Conservation (phyloP, 345 rosid species). For the Euphorbia pulcherrima region DNA sequence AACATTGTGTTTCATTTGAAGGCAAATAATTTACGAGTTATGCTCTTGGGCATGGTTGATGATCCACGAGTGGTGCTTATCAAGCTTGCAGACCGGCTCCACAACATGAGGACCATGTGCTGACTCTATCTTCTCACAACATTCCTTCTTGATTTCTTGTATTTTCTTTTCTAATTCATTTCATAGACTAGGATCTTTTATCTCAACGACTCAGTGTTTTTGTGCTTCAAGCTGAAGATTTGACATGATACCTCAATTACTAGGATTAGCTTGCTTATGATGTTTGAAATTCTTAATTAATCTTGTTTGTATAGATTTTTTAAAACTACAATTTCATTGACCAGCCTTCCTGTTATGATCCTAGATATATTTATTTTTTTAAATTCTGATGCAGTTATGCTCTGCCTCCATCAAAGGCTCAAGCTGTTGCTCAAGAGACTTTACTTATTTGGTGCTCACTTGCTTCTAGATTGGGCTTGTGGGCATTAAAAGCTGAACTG, state of each 20-base stretch:
- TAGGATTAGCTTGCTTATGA: not conserved
- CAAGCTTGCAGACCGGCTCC: conserved; percentile 82
- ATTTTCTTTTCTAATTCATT: not conserved
- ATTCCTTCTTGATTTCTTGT: not conserved
- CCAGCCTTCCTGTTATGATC: conserved; percentile 1
- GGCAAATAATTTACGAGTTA: conserved; percentile 60
- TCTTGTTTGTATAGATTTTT: not conserved
- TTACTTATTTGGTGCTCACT: conserved; percentile 70
- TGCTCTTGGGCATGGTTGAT: conserved; percentile 79
- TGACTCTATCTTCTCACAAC: conserved; percentile 12
- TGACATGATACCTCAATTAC: not conserved
- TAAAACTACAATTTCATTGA: conserved; percentile 7
- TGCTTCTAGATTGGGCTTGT: conserved; percentile 71
- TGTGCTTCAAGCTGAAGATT: not conserved
- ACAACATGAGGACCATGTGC: conserved; percentile 84
- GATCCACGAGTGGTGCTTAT: conserved; percentile 78
- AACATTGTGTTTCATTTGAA: conserved; percentile 11
- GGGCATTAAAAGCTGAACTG: conserved; percentile 71
- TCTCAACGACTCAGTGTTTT: conserved; percentile 1
- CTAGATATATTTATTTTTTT: not conserved
- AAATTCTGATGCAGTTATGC: conserved; percentile 45
- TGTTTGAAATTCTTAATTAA: conserved; percentile 10
- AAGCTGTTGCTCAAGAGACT: conserved; percentile 73
- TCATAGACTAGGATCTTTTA: conserved; percentile 2
- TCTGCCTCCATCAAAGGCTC: conserved; percentile 55